Conservation (phyloP, 129 eudicot genomes). For the Lonicera japonica region DNA sequence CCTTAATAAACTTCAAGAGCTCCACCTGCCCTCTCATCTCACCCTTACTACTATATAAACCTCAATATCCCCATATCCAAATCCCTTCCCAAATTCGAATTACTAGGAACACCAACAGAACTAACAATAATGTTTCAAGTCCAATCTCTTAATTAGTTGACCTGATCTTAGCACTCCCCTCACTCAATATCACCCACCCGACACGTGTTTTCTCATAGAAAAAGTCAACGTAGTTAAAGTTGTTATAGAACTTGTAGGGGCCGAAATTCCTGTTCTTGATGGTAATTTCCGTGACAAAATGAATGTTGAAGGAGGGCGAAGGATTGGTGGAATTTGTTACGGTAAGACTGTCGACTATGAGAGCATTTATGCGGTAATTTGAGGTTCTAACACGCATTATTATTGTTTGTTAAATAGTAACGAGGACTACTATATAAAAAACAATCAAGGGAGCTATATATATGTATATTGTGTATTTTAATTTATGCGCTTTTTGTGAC, state of each 20-base stretch:
- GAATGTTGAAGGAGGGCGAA: slow-evolving; percentile 1
- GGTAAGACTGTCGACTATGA: background rate
- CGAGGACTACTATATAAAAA: background rate
- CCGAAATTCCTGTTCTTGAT: slow-evolving; percentile 9
- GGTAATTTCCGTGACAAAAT: background rate
- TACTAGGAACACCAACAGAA: background rate
- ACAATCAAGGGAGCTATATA: background rate
- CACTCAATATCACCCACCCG: background rate
- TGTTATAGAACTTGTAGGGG: background rate
- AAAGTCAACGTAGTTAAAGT: background rate
- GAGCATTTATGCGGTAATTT: background rate
- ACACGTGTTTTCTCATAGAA: background rate
- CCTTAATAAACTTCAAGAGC: background rate
- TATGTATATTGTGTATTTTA: background rate
- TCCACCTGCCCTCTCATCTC: background rate
- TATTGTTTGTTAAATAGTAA: background rate
- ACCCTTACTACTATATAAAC: background rate
- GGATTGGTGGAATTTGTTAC: background rate
- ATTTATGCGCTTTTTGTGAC: slow-evolving; percentile 6
- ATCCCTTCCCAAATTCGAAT: slow-evolving; percentile 3
- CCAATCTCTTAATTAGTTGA: slow-evolving; percentile 1
- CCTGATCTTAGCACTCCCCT: background rate
- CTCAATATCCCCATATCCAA: background rate
- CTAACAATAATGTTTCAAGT: no score
- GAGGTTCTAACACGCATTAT: slow-evolving; percentile 1